Evolutionary conservation across 202 grass and related monocot species (phyloP), one percentile per base, ranked within the genome.

Genomic region (Cymbopogon flexuosus): DNA sequence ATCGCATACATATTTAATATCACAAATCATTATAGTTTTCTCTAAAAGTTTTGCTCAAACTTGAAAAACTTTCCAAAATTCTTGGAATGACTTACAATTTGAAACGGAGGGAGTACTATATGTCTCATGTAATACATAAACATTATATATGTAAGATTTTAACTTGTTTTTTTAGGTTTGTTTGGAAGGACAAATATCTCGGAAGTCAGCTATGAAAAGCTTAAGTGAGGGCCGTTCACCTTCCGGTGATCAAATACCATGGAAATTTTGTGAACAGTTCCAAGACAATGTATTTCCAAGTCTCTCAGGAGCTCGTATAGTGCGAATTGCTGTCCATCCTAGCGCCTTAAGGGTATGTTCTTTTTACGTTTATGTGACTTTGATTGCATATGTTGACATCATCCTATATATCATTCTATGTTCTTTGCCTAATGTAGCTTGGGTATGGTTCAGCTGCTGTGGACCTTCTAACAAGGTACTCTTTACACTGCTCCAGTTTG

Each of bases 181-280:
- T 60, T 85, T 98, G 65, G 95, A 98, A 98, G 95, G 95, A 75
- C 86, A 95, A 89, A 93, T 98, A 83, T 98, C 92, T 69, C 84
- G 58, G 29, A 89, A 95, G 79, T 95, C 92, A 19, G 92, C 92
- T 71, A 68, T 99, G 69, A 91, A 86, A 83, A 99, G 92, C 90
- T 77, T 99, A 71, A 99, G 66, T 18, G 87, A 95, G 81, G 96
- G 96, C 10, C 88, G 62, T 64, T 69, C 84, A 24, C 96, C 96
- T 81, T 91, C 74, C 47, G 96, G 96, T 31, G 96, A 99, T 93
- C 92, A 95, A 81, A 95, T 99, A 82, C 96, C 96, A 67, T 99
- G 96, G 96, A 99, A 94, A 83, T 95, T 99, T 81, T 99, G 92
- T n/a, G 88, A 99, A 76, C 96, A 99, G 59, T 99, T 99, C 82